Base-by-base conservation (phyloP, 2,329 filamentous ascomycete species). In the Dothiorella sarmentorum region DNA sequence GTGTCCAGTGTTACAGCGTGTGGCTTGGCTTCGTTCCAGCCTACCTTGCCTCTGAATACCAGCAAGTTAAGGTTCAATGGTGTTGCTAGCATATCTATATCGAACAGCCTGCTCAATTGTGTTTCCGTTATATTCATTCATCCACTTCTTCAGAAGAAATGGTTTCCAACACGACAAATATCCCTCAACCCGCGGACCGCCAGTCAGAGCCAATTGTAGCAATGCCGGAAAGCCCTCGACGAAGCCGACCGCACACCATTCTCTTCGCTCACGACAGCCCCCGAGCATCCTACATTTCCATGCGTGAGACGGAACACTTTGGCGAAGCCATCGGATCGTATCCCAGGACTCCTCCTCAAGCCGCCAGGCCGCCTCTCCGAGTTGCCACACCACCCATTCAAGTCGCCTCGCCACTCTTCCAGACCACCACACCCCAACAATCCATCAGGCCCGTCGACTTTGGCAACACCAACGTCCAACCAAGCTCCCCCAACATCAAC, bases 261-360 rank as follows among this genome's bases (percentile, higher is more conserved):
- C 9, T 35, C 33, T 9, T 40, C n/a, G 35, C 20, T 15, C 56
- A 58, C 45, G 38, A 58, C 7, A 58, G 43, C 24, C 37, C 38
- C 11, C 24, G 56, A 15, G 56, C 56, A 43, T 58, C 56, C 15
- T 52, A 58, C 27, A 15, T 58, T 3, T 43, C 56, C 7, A 20
- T 58, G 9, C 17, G 24, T 11, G 37, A 45, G 20, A 31, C 56
- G 17, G 40, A 33, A 18, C 31, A 17, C 38, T 43, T 38, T 3
- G 29, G n/a, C 7, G 31, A 18, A 15, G n/a, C 35, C 17, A 42
- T 27, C 2, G 29, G 29, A 5, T 42, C 22, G 4, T 40, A 20
- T 9, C 33, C 35, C 15, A 20, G 29, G 22, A n/a, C n/a, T 7
- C 26, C 44, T 18, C 44, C 26, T 18, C 44, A 29, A 7, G 26